phyloP scores from a whole-genome alignment of 139 green algal genomes.

The Chlorella sorokiniana region DNA sequence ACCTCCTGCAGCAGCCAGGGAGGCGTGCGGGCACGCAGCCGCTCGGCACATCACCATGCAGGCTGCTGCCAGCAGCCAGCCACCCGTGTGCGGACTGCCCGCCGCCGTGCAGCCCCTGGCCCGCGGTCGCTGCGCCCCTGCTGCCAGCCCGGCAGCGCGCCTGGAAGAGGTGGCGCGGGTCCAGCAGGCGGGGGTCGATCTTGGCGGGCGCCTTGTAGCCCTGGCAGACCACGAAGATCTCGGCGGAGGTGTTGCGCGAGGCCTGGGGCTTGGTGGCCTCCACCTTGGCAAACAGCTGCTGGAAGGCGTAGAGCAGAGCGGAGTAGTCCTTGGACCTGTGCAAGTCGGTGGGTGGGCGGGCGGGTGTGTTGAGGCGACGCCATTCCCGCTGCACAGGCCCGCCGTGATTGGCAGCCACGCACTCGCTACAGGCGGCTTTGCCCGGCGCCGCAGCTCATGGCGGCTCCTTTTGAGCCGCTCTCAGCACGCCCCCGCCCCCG shows the following conservation, averaged over 20 bases:
- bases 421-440: no score
- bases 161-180: conserved; percentile 87
- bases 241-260: conserved; percentile 89
- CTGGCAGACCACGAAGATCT: conserved; percentile 97
- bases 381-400: not conserved
- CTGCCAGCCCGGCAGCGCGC: conserved; percentile 10
- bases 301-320: conserved; percentile 95
- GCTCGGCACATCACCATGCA: not conserved
- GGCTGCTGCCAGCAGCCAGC: no score
- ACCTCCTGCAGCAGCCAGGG: conserved; percentile 46
- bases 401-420: not conserved
- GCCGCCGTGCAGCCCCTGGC: no score
- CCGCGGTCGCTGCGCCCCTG: not conserved
- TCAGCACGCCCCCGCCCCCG: not conserved
- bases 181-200: conserved; percentile 97
- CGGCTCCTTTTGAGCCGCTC: not conserved
- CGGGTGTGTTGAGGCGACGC: not conserved
- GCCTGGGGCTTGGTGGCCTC: conserved; percentile 95
- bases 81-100: no score
- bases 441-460: no score
- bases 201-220: conserved; percentile 96
- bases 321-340: conserved; percentile 94
- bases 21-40: no score
- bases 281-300: conserved; percentile 97
- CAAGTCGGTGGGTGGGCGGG: not conserved